Evolutionary conservation across 257 asterid genomes (phyloP).

Genomic region (Mentha longifolia): DNA sequence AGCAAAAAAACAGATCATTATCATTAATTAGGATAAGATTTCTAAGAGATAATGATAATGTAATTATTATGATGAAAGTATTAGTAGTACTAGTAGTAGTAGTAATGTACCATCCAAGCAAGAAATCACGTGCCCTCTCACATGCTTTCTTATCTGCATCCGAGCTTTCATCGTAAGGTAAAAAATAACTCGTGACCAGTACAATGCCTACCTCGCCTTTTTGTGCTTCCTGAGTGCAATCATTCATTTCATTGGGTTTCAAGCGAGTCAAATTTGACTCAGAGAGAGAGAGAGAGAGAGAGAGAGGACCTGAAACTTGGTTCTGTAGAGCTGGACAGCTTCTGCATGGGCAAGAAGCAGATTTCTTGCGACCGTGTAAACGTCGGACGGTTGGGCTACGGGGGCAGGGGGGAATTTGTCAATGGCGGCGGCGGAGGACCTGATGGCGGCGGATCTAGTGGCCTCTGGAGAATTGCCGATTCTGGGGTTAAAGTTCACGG

Average conservation of each 20-base stretch:
- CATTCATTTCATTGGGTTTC: too few species aligned
- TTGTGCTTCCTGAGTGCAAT: conserved; percentile 16
- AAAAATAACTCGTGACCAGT: conserved; percentile 1
- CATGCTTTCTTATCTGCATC: not conserved
- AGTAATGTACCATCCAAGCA: conserved; percentile 33
- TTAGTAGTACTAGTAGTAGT: too few species aligned
- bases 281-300: not conserved
- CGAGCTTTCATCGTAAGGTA: not conserved
- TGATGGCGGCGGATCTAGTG: too few species aligned
- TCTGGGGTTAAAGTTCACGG: too few species aligned
- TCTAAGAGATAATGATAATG: too few species aligned
- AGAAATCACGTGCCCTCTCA: conserved; percentile 34
- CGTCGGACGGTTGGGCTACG: conserved; percentile 18
- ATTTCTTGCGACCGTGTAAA: conserved; percentile 37
- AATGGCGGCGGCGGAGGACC: too few species aligned
- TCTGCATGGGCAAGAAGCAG: conserved; percentile 48
- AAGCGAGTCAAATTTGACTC: too few species aligned
- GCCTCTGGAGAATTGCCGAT: too few species aligned
- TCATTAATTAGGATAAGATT: too few species aligned
- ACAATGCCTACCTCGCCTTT: conserved; percentile 34
- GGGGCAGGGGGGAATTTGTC: not conserved
- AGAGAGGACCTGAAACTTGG: conserved; percentile 28
- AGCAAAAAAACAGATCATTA: too few species aligned
- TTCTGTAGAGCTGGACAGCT: conserved; percentile 35
- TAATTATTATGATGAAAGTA: too few species aligned